phyloP scores from a whole-genome alignment of 2,329 filamentous ascomycete species.

The Cytospora mali region DNA sequence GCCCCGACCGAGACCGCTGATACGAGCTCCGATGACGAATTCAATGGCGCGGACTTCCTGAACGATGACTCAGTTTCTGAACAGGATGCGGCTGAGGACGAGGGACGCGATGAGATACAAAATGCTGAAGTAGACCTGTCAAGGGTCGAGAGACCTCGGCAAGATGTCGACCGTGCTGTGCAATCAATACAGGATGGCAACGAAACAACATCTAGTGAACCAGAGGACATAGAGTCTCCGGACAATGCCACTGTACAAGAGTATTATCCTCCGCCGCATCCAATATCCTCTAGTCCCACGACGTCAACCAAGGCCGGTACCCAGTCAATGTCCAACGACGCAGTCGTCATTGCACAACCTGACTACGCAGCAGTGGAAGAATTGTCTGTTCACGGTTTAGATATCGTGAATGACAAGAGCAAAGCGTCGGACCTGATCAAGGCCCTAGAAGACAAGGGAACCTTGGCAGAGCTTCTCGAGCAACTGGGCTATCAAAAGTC shows the following conservation, averaged over 20 bases:
- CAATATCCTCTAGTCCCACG: neutral
- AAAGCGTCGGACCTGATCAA: conserved; percentile 24
- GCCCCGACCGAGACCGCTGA: neutral
- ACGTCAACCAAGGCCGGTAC: neutral
- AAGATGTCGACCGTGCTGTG: neutral
- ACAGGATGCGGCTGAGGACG: conserved; percentile 1
- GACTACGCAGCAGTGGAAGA: neutral
- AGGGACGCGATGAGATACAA: neutral
- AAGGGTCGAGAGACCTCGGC: neutral
- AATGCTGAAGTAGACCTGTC: neutral
- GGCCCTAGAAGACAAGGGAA: conserved; percentile 34
- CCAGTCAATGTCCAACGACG: neutral
- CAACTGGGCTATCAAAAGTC: conserved; percentile 32
- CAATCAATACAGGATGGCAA: neutral
- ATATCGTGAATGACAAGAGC: conserved; percentile 7
- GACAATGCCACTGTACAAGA: neutral
- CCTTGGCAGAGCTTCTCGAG: conserved; percentile 39
- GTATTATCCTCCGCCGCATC: neutral
- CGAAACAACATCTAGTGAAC: neutral
- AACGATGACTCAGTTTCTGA: conserved; percentile 11
- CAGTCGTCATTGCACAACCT: neutral
- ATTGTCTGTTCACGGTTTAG: neutral
- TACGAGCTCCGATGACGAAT: neutral
- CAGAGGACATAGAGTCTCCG: neutral
- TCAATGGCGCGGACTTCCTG: conserved; percentile 15